Percentiles rank a stretch among this genome's conserved stretches.
phyloP scores from a whole-genome alignment of 441 rosid species.

The California macrophylla region DNA sequence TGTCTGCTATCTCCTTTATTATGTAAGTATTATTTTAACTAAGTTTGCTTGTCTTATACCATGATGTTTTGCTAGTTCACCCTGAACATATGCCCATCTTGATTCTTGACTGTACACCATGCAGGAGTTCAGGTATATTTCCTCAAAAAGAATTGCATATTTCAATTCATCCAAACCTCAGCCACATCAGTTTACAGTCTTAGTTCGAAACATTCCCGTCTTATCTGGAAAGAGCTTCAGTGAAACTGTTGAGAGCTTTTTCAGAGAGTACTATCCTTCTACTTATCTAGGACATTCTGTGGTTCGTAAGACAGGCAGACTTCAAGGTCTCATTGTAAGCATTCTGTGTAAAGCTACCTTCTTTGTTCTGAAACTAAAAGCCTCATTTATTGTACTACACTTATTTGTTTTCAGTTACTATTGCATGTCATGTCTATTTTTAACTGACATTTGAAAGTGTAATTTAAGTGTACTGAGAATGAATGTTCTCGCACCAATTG shows the following conservation, averaged over 20 bases:
- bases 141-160: constrained; percentile 51
- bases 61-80: constrained; percentile 13
- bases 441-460: not conserved
- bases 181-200: constrained; percentile 64
- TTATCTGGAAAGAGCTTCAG: constrained; percentile 41
- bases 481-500: not conserved
- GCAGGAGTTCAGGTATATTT: constrained; percentile 66
- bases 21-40: constrained; percentile 42
- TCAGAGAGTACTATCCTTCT: constrained; percentile 69
- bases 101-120: constrained; percentile 17
- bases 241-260: constrained; percentile 63
- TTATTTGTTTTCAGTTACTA: not conserved
- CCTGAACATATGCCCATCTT: constrained; percentile 5
- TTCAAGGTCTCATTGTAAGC: constrained; percentile 58
- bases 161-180: constrained; percentile 66
- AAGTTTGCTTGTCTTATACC: constrained; percentile 7
- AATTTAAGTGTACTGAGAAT: not conserved
- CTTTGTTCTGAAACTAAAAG: not conserved
- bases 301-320: constrained; percentile 54
- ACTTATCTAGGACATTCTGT: constrained; percentile 67
- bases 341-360: not conserved
- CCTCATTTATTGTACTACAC: not conserved
- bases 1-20: constrained; percentile 81
- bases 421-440: not conserved
- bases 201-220: constrained; percentile 64